These are phyloP conservation scores for Suillus luteus DNA, from an alignment of 768 basidiomycete genomes.

Conservation along the genomic window DNA sequence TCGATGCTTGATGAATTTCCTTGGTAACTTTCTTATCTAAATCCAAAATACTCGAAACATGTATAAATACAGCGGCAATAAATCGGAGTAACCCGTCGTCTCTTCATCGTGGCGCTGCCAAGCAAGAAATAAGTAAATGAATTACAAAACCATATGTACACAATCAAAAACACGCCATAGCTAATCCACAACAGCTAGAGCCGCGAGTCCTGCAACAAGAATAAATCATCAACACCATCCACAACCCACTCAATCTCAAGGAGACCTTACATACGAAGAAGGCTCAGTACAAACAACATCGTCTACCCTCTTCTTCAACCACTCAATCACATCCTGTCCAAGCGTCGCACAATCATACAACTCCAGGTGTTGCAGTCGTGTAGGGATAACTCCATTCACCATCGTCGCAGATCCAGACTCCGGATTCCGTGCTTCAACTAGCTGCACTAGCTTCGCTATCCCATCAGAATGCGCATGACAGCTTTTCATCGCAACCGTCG, in stretches of 20 bases:
- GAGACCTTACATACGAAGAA: constrained; percentile 46
- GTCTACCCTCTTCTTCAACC: constrained; percentile 63
- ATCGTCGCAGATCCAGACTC: constrained; percentile 36
- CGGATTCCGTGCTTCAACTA: constrained; percentile 75
- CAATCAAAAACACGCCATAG: constrained; percentile 12
- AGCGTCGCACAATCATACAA: constrained; percentile 65
- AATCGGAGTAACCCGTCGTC: not conserved
- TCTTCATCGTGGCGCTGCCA: constrained; percentile 7
- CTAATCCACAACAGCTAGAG: constrained; percentile 13
- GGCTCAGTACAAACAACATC: constrained; percentile 66
- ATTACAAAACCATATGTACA: constrained; percentile 6
- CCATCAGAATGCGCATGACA: constrained; percentile 69
- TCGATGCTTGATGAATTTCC: not conserved
- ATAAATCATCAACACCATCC: constrained; percentile 4
- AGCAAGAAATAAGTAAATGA: not conserved
- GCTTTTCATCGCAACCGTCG: constrained; percentile 58
- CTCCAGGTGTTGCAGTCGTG: constrained; percentile 58
- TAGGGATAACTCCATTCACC: constrained; percentile 51
- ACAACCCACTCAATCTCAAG: constrained; percentile 14
- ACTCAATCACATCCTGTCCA: constrained; percentile 68
- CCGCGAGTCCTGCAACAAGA: constrained; percentile 5
- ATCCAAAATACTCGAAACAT: not conserved
- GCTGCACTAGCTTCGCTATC: constrained; percentile 66
- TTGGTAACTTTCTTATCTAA: not conserved
- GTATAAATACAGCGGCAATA: not conserved